phyloP scores from a whole-genome alignment of 2,329 filamentous ascomycete species.

The Epichloe gansuensis region DNA sequence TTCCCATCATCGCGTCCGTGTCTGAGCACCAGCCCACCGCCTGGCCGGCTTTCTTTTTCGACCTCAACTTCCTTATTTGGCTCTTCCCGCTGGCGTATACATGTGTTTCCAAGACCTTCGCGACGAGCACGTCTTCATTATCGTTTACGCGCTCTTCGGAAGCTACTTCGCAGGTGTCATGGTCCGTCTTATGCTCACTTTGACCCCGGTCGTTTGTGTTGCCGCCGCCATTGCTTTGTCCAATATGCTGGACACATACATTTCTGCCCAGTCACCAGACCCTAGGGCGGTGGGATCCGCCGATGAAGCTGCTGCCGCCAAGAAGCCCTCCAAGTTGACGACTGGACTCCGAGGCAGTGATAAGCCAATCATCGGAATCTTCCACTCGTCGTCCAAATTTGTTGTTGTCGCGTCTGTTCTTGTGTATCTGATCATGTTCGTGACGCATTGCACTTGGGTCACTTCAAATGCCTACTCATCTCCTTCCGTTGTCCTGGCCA shows the following conservation, averaged over 20 bases:
- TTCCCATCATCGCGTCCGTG: constrained; percentile 98
- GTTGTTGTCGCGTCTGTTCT: constrained; percentile 62
- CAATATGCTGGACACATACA: constrained; percentile 76
- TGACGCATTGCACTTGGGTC: constrained; percentile 97
- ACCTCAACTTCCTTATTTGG: constrained; percentile 97
- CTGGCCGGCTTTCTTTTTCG: constrained; percentile 99
- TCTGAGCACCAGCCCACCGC: constrained; percentile 98
- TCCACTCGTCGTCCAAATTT: constrained; percentile 65
- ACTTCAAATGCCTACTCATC: constrained; percentile 98
- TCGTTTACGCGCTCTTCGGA: constrained; percentile 91
- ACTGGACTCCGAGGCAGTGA: constrained; percentile 55
- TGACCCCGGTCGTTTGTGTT: constrained; percentile 93
- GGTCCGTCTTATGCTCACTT: constrained; percentile 95
- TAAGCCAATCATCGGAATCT: constrained; percentile 71
- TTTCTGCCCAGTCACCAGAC: constrained; percentile 53
- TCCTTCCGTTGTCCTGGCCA: constrained; percentile 90
- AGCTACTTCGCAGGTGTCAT: constrained; percentile 99
- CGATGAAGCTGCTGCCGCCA: constrained; percentile 40
- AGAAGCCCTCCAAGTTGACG: constrained; percentile 38
- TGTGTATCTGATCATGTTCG: constrained; percentile 81
- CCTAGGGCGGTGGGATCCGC: constrained; percentile 32
- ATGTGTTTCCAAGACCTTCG: constrained; percentile 89
- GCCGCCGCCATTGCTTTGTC: constrained; percentile 83
- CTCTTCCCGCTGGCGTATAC: constrained; percentile 95
- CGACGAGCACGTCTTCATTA: constrained; percentile 95